These are phyloP conservation scores for Cyclotella distinguenda DNA, from an alignment of 108 stramenopile genomes.

Conservation along the genomic window DNA sequence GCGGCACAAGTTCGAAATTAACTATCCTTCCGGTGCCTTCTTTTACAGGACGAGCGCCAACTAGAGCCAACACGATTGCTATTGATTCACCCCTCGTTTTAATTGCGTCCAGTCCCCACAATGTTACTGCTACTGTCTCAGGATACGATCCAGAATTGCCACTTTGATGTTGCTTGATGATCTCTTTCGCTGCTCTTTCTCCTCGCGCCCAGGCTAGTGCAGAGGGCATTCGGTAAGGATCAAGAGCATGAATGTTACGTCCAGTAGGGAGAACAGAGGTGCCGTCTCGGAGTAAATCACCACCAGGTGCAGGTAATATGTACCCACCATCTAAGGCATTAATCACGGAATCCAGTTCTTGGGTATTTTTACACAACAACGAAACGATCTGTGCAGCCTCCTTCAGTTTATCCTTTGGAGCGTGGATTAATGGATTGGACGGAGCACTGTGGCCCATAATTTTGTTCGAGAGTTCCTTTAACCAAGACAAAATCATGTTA, in stretches of 20 bases:
- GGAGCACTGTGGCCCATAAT: slow-evolving; percentile 21
- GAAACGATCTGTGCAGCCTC: slow-evolving; percentile 61
- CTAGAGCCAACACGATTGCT: slow-evolving; percentile 80
- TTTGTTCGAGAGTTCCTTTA: slow-evolving; percentile 18
- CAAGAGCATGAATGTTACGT: slow-evolving; percentile 83
- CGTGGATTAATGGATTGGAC: slow-evolving; percentile 2
- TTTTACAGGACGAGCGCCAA: slow-evolving; percentile 81
- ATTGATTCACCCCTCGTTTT: slow-evolving; percentile 85
- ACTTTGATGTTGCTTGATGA: slow-evolving; percentile 67
- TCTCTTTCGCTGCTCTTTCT: slow-evolving; percentile 66
- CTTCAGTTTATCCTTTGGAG: slow-evolving; percentile 15
- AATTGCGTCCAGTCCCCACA: slow-evolving; percentile 88
- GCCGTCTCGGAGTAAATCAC: slow-evolving; percentile 78
- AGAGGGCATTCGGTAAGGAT: slow-evolving; percentile 85
- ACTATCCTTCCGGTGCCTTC: slow-evolving; percentile 78
- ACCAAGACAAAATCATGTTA: slow-evolving; percentile 24
- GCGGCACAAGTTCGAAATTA: slow-evolving; percentile 74
- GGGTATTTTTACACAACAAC: slow-evolving; percentile 58
- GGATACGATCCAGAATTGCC: slow-evolving; percentile 65
- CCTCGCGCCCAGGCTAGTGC: slow-evolving; percentile 79
- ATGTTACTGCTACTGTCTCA: slow-evolving; percentile 77
- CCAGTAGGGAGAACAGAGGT: slow-evolving; percentile 80
- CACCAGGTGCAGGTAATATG: slow-evolving; percentile 70
- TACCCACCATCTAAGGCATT: slow-evolving; percentile 74
- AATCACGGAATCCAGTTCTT: slow-evolving; percentile 69